Evolutionary conservation across 2,329 filamentous ascomycete species (phyloP).

Genomic region (Penicillium sp.): DNA sequence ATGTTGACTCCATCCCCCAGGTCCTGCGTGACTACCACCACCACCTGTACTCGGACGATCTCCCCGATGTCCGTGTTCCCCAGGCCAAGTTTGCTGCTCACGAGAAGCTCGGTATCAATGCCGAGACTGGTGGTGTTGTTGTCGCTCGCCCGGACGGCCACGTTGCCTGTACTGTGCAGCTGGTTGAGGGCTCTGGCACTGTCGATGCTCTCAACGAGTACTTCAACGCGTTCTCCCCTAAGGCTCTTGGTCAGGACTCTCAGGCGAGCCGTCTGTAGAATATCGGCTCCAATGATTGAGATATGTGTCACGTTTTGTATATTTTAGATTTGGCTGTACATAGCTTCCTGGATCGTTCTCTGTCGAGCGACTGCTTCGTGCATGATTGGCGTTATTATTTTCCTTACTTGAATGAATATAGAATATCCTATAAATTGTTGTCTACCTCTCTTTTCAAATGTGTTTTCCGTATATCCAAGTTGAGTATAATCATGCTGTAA

Average conservation of each 20-base stretch:
- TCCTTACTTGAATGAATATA: conserved; percentile 20
- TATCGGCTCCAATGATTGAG: background rate
- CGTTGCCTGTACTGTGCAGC: conserved; percentile 71
- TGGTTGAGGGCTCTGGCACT: conserved; percentile 76
- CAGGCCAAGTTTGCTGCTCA: conserved; percentile 74
- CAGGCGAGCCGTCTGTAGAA: conserved; percentile 39
- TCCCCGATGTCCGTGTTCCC: conserved; percentile 70
- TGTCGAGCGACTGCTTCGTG: conserved; percentile 24
- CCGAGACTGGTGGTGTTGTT: conserved; percentile 74
- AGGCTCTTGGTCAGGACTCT: conserved; percentile 45
- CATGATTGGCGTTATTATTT: conserved; percentile 30
- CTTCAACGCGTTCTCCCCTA: conserved; percentile 72
- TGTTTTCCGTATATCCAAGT: background rate
- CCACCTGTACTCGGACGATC: conserved; percentile 84
- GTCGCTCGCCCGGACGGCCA: conserved; percentile 88
- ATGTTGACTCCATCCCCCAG: conserved; percentile 72
- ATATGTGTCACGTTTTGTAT: conserved; percentile 18
- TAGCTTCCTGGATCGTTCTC: conserved; percentile 20
- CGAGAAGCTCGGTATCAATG: conserved; percentile 79
- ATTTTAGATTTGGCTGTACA: conserved; percentile 23
- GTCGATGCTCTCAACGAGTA: conserved; percentile 81
- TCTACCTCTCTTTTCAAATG: background rate
- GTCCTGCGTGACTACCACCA: conserved; percentile 74
- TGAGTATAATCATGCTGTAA: background rate
- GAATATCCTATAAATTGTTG: background rate